Evolutionary conservation across 192 early-diverging fungal species (phyloP), one percentile per base, ranked within the genome.

Genomic region (Kickxella alabastrina): DNA sequence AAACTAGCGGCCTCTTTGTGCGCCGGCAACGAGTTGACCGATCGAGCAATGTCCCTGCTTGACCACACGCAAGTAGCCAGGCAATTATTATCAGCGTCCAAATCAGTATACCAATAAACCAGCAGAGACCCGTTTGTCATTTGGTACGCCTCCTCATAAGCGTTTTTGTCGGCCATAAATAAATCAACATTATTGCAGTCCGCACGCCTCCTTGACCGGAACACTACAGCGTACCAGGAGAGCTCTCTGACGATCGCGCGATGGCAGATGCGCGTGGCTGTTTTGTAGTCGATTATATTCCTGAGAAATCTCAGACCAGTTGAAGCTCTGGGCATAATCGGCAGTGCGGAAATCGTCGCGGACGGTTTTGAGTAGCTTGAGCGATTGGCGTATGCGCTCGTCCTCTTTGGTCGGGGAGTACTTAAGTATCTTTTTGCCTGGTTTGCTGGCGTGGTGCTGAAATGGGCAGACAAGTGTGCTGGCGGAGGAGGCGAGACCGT

Each of bases 1-100:
- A 74, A 43, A 2, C 45, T 28, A 1, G 63, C 62, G 3, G 70
- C 70, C 10, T 65, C 50, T 1, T 43, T 18, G 42, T 74, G 70
- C 0, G 49, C 43, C 0, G 70, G 70, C 22, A 65, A 49, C 31
- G 59, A 42, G 39, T 66, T 74, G 40, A 74, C 61, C 0, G 70
- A 74, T 22, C 62, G 34, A 1, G 70, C 70, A 31, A 65, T 54
- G 18, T 66, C 70, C 7, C 63, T 44, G 2, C 43, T 39, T 2
- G 70, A 54, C 70, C 70, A 74, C 14, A 74, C 55, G 32, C 70
- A 74, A 1, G 70, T 66, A 9, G 70, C 70, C 46, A 74, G 34
- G 29, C 70, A 74, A 15, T 74, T 62, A 23, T 62, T 19, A 28
- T 74, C 55, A 3, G 43, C 51, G n/a, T 74, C 70, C 31, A 74